Evolutionary conservation across 257 asterid species (phyloP).

Genomic region (Rauvolfia tetraphylla): DNA sequence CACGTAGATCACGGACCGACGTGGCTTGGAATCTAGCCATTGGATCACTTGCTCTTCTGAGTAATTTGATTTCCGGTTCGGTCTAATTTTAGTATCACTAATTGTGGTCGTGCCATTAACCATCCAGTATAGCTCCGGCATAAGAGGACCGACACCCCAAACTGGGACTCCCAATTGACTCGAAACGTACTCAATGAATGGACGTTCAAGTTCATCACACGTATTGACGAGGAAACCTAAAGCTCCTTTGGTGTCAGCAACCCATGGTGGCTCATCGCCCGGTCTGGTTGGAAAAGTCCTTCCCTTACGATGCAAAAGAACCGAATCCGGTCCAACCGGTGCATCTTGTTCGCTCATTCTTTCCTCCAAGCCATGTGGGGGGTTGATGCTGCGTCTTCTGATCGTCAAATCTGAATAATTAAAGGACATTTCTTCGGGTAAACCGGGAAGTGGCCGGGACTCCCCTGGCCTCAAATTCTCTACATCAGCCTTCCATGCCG

Average conservation of each 20-base stretch:
- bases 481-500: conserved; percentile 50
- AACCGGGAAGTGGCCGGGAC: conserved; percentile 34
- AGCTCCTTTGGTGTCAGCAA: conserved; percentile 39
- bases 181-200: conserved; percentile 44
- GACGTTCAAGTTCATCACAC: conserved; percentile 43
- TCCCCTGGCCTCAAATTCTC: conserved; percentile 38
- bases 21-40: conserved; percentile 6
- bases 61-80: conserved; percentile 37
- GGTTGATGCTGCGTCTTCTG: conserved; percentile 14
- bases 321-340: not conserved
- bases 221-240: conserved; percentile 52
- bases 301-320: conserved; percentile 22
- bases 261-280: conserved; percentile 49
- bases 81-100: conserved; percentile 29
- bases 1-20: not conserved
- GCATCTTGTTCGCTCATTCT: no score
- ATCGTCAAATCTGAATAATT: conserved; percentile 35
- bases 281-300: conserved; percentile 37
- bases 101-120: conserved; percentile 16
- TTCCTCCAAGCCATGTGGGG: no score
- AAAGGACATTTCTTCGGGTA: conserved; percentile 50
- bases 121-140: conserved; percentile 53
- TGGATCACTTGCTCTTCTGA: conserved; percentile 43
- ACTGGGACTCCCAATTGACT: conserved; percentile 38
- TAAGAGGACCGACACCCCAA: conserved; percentile 58